Conservation (phyloP, 2,329 filamentous ascomycete genomes). For the Amauroascus verrucosus region DNA sequence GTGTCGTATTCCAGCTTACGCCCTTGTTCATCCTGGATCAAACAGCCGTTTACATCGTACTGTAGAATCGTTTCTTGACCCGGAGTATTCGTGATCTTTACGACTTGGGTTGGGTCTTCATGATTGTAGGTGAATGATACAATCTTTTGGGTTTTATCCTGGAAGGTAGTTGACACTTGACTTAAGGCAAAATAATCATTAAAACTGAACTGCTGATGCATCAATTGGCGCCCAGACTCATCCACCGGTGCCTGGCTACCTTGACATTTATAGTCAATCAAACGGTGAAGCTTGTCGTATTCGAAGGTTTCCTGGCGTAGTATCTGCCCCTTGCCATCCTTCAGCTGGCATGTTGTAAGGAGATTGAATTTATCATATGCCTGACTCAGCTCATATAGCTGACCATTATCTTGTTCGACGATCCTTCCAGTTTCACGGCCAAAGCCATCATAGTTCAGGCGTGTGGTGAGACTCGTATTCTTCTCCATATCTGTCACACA, state of each 20-base stretch:
- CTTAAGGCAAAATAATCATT: not conserved
- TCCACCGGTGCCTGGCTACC: not conserved
- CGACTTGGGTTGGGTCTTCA: not conserved
- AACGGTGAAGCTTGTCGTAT: constrained; percentile 1
- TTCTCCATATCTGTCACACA: not conserved
- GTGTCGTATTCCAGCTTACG: constrained; percentile 3
- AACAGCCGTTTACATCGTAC: constrained; percentile 6
- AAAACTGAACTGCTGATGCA: constrained; percentile 1
- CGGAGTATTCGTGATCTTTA: not conserved
- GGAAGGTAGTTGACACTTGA: not conserved
- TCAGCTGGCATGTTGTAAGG: not conserved
- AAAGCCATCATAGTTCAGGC: constrained; percentile 3
- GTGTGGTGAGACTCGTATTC: not conserved
- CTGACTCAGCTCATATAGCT: constrained; percentile 1
- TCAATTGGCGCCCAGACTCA: not conserved
- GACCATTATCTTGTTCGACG: not conserved
- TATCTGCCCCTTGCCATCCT: not conserved
- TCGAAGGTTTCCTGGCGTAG: not conserved
- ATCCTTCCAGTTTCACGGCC: constrained; percentile 1
- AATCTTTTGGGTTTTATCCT: not conserved
- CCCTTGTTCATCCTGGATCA: constrained; percentile 3
- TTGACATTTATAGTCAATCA: constrained; percentile 2
- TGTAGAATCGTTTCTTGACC: not conserved
- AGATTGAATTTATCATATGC: not conserved
- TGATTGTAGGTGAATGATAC: not conserved